phyloP scores from a whole-genome alignment of 176 grass and related monocot species.

The Paspalum vaginatum region DNA sequence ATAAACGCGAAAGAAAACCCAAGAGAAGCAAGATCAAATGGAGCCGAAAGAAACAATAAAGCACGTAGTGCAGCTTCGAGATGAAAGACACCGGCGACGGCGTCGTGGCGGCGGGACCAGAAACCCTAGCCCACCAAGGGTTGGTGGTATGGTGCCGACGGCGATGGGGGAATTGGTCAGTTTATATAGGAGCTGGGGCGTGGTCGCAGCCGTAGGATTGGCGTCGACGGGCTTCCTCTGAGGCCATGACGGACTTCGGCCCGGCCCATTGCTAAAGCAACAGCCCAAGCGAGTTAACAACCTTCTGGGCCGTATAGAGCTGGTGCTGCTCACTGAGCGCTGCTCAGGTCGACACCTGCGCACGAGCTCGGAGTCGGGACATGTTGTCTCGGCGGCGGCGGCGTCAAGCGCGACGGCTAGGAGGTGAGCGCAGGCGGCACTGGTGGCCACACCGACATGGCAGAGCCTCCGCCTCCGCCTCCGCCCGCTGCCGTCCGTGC shows the following conservation, averaged over 20 bases:
- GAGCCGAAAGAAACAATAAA: neutral
- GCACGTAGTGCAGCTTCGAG: too few relatives aligned
- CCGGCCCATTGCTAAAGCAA: too few relatives aligned
- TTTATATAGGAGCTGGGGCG: neutral
- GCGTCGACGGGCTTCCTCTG: too few relatives aligned
- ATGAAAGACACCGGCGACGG: neutral
- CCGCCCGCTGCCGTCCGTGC: too few relatives aligned
- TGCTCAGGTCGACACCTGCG: too few relatives aligned
- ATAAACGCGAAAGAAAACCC: too few relatives aligned
- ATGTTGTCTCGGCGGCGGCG: neutral
- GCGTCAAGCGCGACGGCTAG: neutral
- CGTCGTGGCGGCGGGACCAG: neutral
- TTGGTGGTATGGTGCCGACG: neutral
- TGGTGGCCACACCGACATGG: slow-evolving; percentile 20
- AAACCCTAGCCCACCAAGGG: neutral
- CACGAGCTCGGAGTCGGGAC: neutral
- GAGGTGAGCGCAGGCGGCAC: neutral
- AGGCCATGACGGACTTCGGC: too few relatives aligned
- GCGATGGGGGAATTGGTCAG: neutral
- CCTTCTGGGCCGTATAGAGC: too few relatives aligned
- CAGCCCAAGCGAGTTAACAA: too few relatives aligned
- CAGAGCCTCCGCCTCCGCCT: neutral
- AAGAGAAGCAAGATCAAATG: neutral
- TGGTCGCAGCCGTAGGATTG: neutral
- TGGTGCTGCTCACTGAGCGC: too few relatives aligned